These are phyloP conservation scores for Zopfia rhizophila DNA, from an alignment of 2,329 filamentous ascomycete species.

Conservation along the genomic window DNA sequence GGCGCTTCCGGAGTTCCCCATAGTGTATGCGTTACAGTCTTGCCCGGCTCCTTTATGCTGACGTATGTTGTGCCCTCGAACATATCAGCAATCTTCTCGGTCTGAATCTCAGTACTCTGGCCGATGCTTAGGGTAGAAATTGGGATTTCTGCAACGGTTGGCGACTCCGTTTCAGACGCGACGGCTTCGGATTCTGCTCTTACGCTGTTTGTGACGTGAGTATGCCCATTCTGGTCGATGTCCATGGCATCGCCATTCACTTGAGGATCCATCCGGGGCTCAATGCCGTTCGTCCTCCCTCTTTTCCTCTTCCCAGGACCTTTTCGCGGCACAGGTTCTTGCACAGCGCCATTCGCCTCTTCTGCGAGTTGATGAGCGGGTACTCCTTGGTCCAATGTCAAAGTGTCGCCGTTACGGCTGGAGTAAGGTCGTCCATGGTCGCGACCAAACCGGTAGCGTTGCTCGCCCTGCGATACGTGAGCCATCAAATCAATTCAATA, in stretches of 20 bases:
- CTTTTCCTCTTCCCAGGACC: constrained; percentile 37
- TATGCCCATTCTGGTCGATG: constrained; percentile 50
- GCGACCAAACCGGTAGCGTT: constrained; percentile 49
- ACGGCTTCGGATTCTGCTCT: constrained; percentile 49
- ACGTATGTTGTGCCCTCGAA: constrained; percentile 42
- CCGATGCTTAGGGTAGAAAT: constrained; percentile 53
- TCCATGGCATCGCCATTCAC: constrained; percentile 61
- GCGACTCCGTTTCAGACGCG: constrained; percentile 50
- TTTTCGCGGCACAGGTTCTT: constrained; percentile 45
- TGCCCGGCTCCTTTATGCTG: constrained; percentile 32
- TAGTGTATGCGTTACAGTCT: constrained; percentile 44
- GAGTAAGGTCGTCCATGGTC: constrained; percentile 54
- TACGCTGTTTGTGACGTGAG: constrained; percentile 39
- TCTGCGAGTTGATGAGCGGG: constrained; percentile 48
- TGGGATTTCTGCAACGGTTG: constrained; percentile 49
- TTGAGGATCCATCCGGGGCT: constrained; percentile 42
- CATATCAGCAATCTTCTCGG: constrained; percentile 47
- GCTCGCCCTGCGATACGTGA: constrained; percentile 40
- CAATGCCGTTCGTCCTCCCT: constrained; percentile 45
- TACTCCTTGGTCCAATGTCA: constrained; percentile 49
- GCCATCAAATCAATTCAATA: constrained; percentile 11
- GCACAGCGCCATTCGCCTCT: constrained; percentile 41
- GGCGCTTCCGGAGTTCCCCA: constrained; percentile 46
- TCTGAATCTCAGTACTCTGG: constrained; percentile 49
- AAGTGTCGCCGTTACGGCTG: constrained; percentile 47